Evolutionary conservation across 805 yeast genomes (phyloP).

Genomic region (Ogataea ganodermae): DNA sequence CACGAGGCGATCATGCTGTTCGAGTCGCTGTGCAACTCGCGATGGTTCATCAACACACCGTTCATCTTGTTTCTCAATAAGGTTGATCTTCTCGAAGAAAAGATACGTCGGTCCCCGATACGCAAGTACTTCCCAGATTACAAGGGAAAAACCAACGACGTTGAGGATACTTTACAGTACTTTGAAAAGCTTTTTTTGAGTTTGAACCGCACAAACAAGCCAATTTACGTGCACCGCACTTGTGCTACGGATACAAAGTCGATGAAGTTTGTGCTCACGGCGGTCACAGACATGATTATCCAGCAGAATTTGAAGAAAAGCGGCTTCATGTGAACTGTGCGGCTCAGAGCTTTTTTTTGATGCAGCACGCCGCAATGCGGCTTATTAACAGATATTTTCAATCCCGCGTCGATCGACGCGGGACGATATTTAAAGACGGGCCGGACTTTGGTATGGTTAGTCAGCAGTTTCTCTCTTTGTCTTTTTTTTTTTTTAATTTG

Average conservation of each 20-base stretch:
- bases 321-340: conserved; percentile 56
- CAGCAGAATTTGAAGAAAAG: conserved; percentile 78
- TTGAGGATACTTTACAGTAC: conserved; percentile 65
- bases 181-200: conserved; percentile 69
- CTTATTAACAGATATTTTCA: no score
- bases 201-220: conserved; percentile 63
- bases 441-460: not conserved
- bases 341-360: not conserved
- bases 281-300: conserved; percentile 89
- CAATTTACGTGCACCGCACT: conserved; percentile 88
- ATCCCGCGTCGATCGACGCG: not conserved
- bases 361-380: not conserved
- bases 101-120: conserved; percentile 66
- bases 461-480: conserved; percentile 4
- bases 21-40: conserved; percentile 78
- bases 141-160: conserved; percentile 62
- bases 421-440: not conserved
- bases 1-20: conserved; percentile 85
- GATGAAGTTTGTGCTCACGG: conserved; percentile 87
- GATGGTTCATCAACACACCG: conserved; percentile 84
- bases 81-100: conserved; percentile 75
- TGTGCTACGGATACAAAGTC: conserved; percentile 92
- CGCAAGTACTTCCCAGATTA: conserved; percentile 77
- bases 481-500: not conserved
- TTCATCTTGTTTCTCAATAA: conserved; percentile 89